Evolutionary conservation across 495 filamentous ascomycete genomes (phyloP), one percentile per base, ranked within the genome.

Genomic region (Daldinia childiae): DNA sequence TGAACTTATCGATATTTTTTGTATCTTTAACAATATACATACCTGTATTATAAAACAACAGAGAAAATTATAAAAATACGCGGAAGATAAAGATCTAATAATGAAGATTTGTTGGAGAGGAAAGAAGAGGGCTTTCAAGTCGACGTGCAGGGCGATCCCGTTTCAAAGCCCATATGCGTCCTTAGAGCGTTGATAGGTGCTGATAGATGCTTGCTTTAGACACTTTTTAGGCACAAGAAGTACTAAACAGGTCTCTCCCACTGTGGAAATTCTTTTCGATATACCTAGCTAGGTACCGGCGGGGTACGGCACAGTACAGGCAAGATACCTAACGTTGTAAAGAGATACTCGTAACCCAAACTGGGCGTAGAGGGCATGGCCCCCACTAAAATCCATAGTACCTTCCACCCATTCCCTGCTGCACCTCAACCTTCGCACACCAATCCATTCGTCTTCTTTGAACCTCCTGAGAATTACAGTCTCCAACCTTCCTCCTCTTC

Each of bases 401-500:
- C 69, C 72, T 71, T 59, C 63, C 71, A 66, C 50, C 59, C 64
- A 72, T 72, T 72, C 66, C 71, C 61, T 68, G 69, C 68, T 62
- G 48, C 60, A 32, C 54, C 30, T 57, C 54, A 57, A 57, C 54
- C 39, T 60, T 59, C 61, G 62, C 72, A 48, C 52, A 64, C 68
- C 64, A 65, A 60, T 38, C 64, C 72, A n/a, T 62, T 58, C 70
- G 9, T 68, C 55, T 60, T 69, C 72, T 58, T 76, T 64, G 73
- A 74, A 72, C 69, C 69, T 76, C 78, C 72, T 76, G 78, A 78
- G 76, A 76, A 74, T 78, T 72, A 74, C 74, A 77, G 72, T 69
- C 73, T 76, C 71, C 61, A 75, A 78, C 77, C 73, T 72, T 70
- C 65, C 74, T 75, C 74, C 77, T 62, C 77, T 76, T 76, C 68